phyloP scores from a whole-genome alignment of 2,329 filamentous ascomycete genomes.

The Monosporascus sp. region DNA sequence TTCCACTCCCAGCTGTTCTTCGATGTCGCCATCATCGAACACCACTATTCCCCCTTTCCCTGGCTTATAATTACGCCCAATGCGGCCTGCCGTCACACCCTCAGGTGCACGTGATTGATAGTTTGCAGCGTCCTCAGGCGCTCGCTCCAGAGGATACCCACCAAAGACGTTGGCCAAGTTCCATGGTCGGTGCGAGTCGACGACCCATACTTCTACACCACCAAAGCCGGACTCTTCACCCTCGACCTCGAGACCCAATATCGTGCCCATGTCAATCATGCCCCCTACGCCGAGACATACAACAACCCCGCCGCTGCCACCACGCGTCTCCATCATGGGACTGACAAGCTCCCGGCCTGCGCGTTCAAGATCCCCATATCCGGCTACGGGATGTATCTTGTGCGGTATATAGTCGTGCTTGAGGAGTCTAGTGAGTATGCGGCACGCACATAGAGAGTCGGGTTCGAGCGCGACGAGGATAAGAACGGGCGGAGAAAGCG shows the following conservation, averaged over 20 bases:
- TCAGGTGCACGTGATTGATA: slow-evolving; percentile 48
- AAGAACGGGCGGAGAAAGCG: slow-evolving; percentile 85
- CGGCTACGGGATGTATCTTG: slow-evolving; percentile 91
- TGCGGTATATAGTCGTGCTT: slow-evolving; percentile 97
- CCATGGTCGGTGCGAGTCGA: slow-evolving; percentile 90
- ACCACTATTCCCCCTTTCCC: slow-evolving; percentile 86
- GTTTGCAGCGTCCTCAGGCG: slow-evolving; percentile 40
- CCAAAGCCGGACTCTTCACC: slow-evolving; percentile 64
- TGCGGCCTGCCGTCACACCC: slow-evolving; percentile 68
- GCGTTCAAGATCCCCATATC: slow-evolving; percentile 82
- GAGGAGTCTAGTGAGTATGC: slow-evolving; percentile 86
- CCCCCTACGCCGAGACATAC: slow-evolving; percentile 91
- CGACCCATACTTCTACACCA: slow-evolving; percentile 91
- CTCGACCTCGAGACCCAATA: slow-evolving; percentile 69
- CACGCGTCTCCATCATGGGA: slow-evolving; percentile 80
- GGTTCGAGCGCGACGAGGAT: slow-evolving; percentile 91
- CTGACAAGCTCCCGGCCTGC: slow-evolving; percentile 73
- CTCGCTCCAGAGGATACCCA: slow-evolving; percentile 54
- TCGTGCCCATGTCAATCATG: slow-evolving; percentile 76
- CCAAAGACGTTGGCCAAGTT: slow-evolving; percentile 93
- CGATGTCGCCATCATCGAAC: slow-evolving; percentile 93
- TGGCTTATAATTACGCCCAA: slow-evolving; percentile 67
- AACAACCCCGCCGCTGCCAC: slow-evolving; percentile 82
- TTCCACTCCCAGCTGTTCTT: slow-evolving; percentile 70
- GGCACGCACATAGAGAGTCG: slow-evolving; percentile 90